These are phyloP conservation scores for Sherardia arvensis DNA, from an alignment of 257 asterid species.

Conservation along the genomic window DNA sequence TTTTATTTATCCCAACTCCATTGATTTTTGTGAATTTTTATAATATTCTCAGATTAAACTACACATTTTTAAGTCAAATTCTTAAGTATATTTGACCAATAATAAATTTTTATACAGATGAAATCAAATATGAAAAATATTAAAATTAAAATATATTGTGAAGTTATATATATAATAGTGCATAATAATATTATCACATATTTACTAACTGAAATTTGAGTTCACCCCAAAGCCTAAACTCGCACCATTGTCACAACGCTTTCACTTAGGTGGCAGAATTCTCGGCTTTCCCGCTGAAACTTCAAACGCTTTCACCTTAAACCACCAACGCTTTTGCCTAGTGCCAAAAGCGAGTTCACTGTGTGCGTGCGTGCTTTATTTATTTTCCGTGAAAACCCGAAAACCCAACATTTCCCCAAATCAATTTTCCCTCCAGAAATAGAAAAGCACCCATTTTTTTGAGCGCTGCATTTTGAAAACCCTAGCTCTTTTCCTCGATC, in stretches of 20 bases:
- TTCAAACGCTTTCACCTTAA: neutral
- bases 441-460: neutral
- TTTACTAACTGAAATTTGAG: too few relatives aligned
- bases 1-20: too few relatives aligned
- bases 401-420: neutral
- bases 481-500: constrained; percentile 7
- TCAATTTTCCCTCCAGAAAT: constrained; percentile 52
- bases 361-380: neutral
- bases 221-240: neutral
- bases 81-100: too few relatives aligned
- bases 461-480: constrained; percentile 14
- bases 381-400: neutral
- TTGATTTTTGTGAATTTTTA: too few relatives aligned
- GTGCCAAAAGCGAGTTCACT: neutral
- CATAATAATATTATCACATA: too few relatives aligned
- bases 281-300: neutral
- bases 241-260: neutral
- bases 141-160: too few relatives aligned
- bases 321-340: neutral
- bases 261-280: neutral
- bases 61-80: too few relatives aligned
- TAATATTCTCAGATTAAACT: too few relatives aligned
- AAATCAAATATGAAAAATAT: too few relatives aligned
- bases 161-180: too few relatives aligned
- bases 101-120: too few relatives aligned